Percentiles rank a stretch among this genome's conserved stretches.
These are phyloP conservation scores for Stemphylium beticola DNA, from an alignment of 2,329 filamentous ascomycete species.

Conservation along the genomic window DNA sequence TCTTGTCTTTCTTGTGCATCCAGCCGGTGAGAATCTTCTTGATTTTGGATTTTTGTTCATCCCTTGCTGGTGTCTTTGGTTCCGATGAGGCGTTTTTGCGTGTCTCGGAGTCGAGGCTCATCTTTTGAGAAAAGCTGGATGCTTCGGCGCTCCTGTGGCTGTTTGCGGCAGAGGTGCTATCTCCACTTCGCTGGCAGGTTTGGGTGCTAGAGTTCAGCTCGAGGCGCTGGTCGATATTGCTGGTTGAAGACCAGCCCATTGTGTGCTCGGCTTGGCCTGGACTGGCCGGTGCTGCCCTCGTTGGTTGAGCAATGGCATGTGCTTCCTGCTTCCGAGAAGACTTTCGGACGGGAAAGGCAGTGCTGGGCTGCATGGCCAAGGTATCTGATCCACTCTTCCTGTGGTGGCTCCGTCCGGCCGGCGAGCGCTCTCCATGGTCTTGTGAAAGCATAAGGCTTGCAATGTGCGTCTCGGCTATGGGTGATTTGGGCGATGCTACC, in stretches of 20 bases:
- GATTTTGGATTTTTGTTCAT: slow-evolving; percentile 41
- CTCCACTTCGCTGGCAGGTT: slow-evolving; percentile 22
- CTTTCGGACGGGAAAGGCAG: slow-evolving; percentile 23
- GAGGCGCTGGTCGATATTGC: slow-evolving; percentile 28
- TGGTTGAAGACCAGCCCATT: slow-evolving; percentile 34
- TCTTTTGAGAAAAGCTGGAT: slow-evolving; percentile 43
- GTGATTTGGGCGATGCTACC: slow-evolving; percentile 25
- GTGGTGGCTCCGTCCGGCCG: slow-evolving; percentile 33
- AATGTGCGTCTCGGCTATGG: slow-evolving; percentile 37
- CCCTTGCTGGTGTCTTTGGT: slow-evolving; percentile 27
- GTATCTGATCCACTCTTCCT: slow-evolving; percentile 41
- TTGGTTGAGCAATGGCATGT: slow-evolving; percentile 14
- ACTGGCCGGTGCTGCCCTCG: slow-evolving; percentile 18
- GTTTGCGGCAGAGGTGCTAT: slow-evolving; percentile 18
- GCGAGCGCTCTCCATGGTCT: slow-evolving; percentile 37
- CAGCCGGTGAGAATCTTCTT: slow-evolving; percentile 45
- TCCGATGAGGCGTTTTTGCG: slow-evolving; percentile 18
- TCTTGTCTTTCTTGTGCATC: slow-evolving; percentile 48
- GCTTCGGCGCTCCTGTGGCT: slow-evolving; percentile 36
- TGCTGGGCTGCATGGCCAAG: slow-evolving; percentile 31
- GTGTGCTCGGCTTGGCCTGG: slow-evolving; percentile 19
- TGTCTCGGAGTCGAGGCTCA: slow-evolving; percentile 33
- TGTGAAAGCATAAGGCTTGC: slow-evolving; percentile 46
- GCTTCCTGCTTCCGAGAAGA: slow-evolving; percentile 21
- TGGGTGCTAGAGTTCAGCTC: slow-evolving; percentile 21